phyloP scores from a whole-genome alignment of 768 basidiomycete species.

The Tricholoma hemisulphureum region DNA sequence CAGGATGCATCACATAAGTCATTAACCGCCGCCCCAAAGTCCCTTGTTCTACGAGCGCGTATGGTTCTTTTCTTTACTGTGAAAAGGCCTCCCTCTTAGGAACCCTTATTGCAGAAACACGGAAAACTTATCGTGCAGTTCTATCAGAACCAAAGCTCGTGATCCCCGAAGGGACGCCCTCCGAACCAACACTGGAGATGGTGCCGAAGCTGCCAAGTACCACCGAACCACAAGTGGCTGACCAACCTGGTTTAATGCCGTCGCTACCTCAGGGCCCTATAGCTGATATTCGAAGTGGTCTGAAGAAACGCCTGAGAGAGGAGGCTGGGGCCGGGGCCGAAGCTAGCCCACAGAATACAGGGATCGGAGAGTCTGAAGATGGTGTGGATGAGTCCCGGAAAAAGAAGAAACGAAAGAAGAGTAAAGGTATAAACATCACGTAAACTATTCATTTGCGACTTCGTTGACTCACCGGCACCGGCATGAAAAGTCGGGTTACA shows the following conservation, averaged over 20 bases:
- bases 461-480: too few relatives aligned
- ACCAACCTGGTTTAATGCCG: too few relatives aligned
- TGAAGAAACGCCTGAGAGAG: conserved; percentile 21
- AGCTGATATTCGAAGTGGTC: not conserved
- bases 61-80: conserved; percentile 29
- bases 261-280: not conserved
- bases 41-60: conserved; percentile 73
- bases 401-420: conserved; percentile 31
- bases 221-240: not conserved
- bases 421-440: conserved; percentile 6
- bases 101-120: conserved; percentile 54
- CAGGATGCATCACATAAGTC: conserved; percentile 69
- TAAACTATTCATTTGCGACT: not conserved
- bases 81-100: not conserved
- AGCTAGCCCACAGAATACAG: not conserved
- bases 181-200: too few relatives aligned
- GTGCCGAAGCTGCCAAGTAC: too few relatives aligned
- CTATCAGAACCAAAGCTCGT: conserved; percentile 84
- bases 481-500: too few relatives aligned
- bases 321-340: conserved; percentile 15
- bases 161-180: too few relatives aligned
- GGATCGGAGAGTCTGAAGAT: not conserved
- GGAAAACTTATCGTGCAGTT: conserved; percentile 77
- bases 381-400: conserved; percentile 22
- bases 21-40: conserved; percentile 58